These are phyloP conservation scores for Moniliella sp. DNA, from an alignment of 1,284 basidiomycete species.

Conservation along the genomic window DNA sequence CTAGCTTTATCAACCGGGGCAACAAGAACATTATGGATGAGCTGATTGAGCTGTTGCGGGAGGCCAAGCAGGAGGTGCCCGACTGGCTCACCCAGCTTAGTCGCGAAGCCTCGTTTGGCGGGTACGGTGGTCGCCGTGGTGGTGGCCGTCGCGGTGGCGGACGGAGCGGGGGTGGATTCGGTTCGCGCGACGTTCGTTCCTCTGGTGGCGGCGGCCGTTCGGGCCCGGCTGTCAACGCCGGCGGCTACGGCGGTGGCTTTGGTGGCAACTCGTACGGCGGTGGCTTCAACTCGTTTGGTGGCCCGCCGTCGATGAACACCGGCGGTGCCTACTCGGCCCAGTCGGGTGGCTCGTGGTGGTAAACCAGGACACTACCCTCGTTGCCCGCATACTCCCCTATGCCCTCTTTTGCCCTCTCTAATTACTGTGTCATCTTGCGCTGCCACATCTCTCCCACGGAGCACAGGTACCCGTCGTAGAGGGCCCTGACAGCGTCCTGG, in stretches of 20 bases:
- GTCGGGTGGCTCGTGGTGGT: constrained; percentile 6
- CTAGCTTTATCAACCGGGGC: constrained; percentile 38
- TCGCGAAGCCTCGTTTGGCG: constrained; percentile 56
- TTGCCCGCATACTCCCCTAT: too few species aligned
- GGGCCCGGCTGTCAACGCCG: constrained; percentile 1
- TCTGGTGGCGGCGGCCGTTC: constrained; percentile 14
- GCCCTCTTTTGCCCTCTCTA: too few species aligned
- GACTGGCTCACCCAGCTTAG: constrained; percentile 72
- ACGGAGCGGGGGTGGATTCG: too few species aligned
- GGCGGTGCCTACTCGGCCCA: constrained; percentile 2
- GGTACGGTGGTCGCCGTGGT: constrained; percentile 39
- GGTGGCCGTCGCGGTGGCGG: constrained; percentile 40
- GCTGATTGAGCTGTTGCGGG: constrained; percentile 71
- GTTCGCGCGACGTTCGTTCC: constrained; percentile 30
- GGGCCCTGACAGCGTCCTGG: too few species aligned
- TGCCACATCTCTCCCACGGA: too few species aligned
- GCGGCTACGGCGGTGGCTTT: constrained; percentile 13
- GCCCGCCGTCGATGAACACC: constrained; percentile 4
- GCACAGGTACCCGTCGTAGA: too few species aligned
- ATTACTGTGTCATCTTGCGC: too few species aligned
- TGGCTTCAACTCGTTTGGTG: constrained; percentile 6
- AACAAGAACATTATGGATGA: constrained; percentile 59
- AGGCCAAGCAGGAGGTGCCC: constrained; percentile 90
- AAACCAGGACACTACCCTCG: too few species aligned
- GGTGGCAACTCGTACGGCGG: constrained; percentile 13